Percentiles rank a stretch among this genome's conserved stretches.
These are phyloP conservation scores for Pachyrhizus erosus DNA, from an alignment of 306 rosid species.

Conservation along the genomic window DNA sequence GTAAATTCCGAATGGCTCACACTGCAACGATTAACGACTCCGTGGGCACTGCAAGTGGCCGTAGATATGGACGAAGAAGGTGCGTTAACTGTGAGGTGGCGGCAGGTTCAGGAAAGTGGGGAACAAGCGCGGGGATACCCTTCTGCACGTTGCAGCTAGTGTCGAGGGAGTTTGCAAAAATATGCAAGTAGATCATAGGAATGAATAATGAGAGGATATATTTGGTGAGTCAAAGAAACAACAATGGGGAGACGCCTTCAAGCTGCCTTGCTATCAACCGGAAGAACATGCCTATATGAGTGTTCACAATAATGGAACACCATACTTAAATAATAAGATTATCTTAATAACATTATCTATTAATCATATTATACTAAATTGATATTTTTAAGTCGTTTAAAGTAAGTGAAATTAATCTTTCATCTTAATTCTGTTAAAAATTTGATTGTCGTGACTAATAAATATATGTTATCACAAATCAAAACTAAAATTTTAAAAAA, in stretches of 20 bases:
- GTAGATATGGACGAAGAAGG: slow-evolving; percentile 6
- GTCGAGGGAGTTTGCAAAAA: neutral
- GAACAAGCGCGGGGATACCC: slow-evolving; percentile 21
- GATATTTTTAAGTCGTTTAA: too few species aligned
- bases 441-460: too few species aligned
- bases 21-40: neutral
- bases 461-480: too few species aligned
- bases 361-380: too few species aligned
- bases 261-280: slow-evolving; percentile 44
- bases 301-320: too few species aligned
- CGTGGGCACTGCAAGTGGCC: slow-evolving; percentile 16
- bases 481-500: too few species aligned
- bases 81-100: too few species aligned
- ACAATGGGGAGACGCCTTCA: slow-evolving; percentile 33
- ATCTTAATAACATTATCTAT: too few species aligned
- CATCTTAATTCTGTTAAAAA: too few species aligned
- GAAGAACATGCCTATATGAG: slow-evolving; percentile 13
- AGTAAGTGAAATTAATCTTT: too few species aligned
- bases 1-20: neutral
- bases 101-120: too few species aligned
- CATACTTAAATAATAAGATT: too few species aligned
- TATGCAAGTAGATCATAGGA: slow-evolving; percentile 31
- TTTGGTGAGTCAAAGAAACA: neutral
- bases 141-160: slow-evolving; percentile 47
- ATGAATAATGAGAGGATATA: neutral